Percentiles rank a stretch among this genome's conserved stretches.
Evolutionary conservation across 495 filamentous ascomycete species (phyloP).

Genomic region (Evernia prunastri): DNA sequence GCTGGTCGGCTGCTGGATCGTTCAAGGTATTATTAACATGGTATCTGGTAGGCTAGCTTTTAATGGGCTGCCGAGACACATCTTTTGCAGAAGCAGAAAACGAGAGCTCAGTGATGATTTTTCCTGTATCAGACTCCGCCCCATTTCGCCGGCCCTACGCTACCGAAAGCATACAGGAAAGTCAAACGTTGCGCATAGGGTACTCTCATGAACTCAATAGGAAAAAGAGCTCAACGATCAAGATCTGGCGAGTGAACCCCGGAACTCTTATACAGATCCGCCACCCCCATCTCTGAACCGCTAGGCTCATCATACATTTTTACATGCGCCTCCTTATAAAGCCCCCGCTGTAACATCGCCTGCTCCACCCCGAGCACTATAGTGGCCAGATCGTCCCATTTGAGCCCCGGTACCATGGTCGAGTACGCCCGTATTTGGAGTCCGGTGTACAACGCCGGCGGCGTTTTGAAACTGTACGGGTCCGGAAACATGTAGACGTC

Average conservation of each 20-base stretch:
- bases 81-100: too few relatives aligned
- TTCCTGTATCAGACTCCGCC: too few relatives aligned
- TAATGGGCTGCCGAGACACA: too few relatives aligned
- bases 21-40: too few relatives aligned
- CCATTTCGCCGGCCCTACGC: not conserved
- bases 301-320: not conserved
- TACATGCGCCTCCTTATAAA: not conserved
- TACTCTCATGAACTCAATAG: not conserved
- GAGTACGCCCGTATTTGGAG: not conserved
- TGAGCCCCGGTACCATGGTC: not conserved
- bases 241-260: not conserved
- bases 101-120: too few relatives aligned
- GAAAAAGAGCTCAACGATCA: not conserved
- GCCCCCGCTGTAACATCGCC: not conserved
- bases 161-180: not conserved
- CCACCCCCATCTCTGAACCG: not conserved
- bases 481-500: slow-evolving; percentile 2
- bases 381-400: not conserved
- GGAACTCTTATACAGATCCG: not conserved
- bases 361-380: not conserved
- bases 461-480: not conserved
- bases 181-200: not conserved
- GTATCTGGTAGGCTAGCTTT: too few relatives aligned
- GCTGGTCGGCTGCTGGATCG: too few relatives aligned
- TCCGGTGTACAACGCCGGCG: not conserved